These are phyloP conservation scores for Rutstroemia sydowiana DNA, from an alignment of 2,329 filamentous ascomycete species.

Conservation along the genomic window DNA sequence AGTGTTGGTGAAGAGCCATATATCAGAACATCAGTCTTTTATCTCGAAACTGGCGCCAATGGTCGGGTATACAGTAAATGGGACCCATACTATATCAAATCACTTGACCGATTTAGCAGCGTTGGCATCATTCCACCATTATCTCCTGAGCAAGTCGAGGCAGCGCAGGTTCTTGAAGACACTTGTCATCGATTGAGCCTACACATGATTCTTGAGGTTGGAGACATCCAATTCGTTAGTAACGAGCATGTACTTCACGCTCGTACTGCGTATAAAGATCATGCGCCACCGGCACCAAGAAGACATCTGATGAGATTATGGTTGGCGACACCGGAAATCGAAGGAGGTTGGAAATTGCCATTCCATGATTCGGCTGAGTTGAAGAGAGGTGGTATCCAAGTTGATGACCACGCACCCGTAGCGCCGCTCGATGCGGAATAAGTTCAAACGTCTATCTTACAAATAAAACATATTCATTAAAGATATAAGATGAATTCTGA, in stretches of 20 bases:
- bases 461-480: neutral
- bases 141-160: constrained; percentile 60
- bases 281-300: constrained; percentile 58
- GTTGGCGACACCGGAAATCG: constrained; percentile 72
- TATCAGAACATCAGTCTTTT: constrained; percentile 66
- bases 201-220: constrained; percentile 81
- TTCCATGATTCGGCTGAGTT: constrained; percentile 75
- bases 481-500: neutral
- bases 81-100: constrained; percentile 83
- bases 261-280: constrained; percentile 70
- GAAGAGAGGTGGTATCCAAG: constrained; percentile 85
- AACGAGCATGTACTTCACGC: constrained; percentile 79
- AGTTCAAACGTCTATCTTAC: neutral
- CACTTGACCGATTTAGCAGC: constrained; percentile 66
- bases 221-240: constrained; percentile 80
- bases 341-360: constrained; percentile 80
- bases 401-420: constrained; percentile 69
- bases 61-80: constrained; percentile 74
- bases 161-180: constrained; percentile 63
- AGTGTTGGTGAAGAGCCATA: constrained; percentile 68
- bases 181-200: constrained; percentile 66
- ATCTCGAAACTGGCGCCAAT: constrained; percentile 61
- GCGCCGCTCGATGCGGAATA: constrained; percentile 74
- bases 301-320: constrained; percentile 78
- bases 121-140: constrained; percentile 65